Percentiles rank a stretch among this genome's conserved stretches.
Conservation (phyloP, 768 basidiomycete genomes). For the Mycena maculata region DNA sequence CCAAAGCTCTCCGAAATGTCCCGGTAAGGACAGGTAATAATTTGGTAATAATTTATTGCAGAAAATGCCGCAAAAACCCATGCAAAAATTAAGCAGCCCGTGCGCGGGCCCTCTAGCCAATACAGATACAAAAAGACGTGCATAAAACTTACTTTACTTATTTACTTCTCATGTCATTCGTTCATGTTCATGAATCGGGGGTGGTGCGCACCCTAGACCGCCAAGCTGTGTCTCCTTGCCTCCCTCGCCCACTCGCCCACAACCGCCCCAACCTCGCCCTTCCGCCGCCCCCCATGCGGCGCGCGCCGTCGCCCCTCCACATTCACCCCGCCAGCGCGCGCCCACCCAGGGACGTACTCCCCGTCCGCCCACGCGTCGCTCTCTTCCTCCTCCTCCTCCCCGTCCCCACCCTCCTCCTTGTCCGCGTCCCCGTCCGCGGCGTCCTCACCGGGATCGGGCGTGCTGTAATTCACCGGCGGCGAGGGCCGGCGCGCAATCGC, state of each 20-base stretch:
- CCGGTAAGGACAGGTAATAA: too few relatives aligned
- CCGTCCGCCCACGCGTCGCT: conserved; percentile 80
- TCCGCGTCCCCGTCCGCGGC: conserved; percentile 25
- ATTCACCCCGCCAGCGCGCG: conserved; percentile 28
- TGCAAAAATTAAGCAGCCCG: conserved; percentile 30
- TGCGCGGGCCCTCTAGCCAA: conserved; percentile 25
- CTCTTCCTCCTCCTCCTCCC: conserved; percentile 67
- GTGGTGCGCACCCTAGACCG: not conserved
- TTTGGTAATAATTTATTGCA: too few relatives aligned
- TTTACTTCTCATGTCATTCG: conserved; percentile 6
- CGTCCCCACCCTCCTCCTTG: conserved; percentile 51
- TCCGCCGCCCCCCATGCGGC: conserved; percentile 12
- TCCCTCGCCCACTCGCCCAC: conserved; percentile 29
- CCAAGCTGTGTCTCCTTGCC: conserved; percentile 26
- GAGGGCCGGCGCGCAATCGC: conserved; percentile 39
- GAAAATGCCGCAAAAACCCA: too few relatives aligned
- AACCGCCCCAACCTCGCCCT: conserved; percentile 9
- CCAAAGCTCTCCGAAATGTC: too few relatives aligned
- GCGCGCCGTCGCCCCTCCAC: conserved; percentile 24
- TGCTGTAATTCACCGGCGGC: conserved; percentile 19
- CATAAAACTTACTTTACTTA: conserved; percentile 33
- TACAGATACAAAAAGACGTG: conserved; percentile 27
- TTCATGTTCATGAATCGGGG: conserved; percentile 11
- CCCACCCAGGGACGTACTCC: conserved; percentile 57
- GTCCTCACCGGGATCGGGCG: not conserved